These are phyloP conservation scores for Pseudopithomyces chartarum DNA, from an alignment of 2,329 filamentous ascomycete species.

Conservation along the genomic window DNA sequence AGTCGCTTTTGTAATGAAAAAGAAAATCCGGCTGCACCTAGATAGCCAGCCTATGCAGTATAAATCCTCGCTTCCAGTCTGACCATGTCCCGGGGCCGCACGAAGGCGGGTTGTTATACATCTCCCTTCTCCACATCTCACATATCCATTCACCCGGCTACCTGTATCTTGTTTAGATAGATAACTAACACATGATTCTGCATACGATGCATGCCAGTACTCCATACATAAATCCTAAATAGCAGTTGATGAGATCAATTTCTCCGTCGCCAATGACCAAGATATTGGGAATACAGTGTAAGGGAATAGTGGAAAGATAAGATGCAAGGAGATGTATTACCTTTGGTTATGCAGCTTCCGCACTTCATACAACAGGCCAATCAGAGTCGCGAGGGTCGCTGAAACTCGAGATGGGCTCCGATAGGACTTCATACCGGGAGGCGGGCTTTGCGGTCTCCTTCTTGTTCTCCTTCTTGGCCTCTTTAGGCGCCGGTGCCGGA, in stretches of 20 bases:
- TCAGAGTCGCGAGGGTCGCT: conserved; percentile 46
- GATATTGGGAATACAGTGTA: neutral
- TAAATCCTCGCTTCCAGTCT: neutral
- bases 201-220: neutral
- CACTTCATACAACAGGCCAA: conserved; percentile 46
- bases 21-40: conserved; percentile 10
- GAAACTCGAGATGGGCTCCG: conserved; percentile 27
- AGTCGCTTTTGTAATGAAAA: conserved; percentile 9
- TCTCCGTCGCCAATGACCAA: neutral
- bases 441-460: conserved; percentile 25
- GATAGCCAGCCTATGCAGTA: conserved; percentile 19
- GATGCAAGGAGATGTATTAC: neutral
- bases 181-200: neutral
- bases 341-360: neutral
- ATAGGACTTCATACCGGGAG: conserved; percentile 37
- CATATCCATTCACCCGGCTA: neutral
- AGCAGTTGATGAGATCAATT: neutral
- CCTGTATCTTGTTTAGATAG: neutral
- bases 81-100: neutral
- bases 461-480: conserved; percentile 21
- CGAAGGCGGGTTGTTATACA: conserved; percentile 15
- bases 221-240: neutral
- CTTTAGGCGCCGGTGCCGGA: conserved; percentile 22
- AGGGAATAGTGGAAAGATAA: neutral
- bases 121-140: neutral